Percentiles rank a stretch among this genome's conserved stretches.
phyloP scores from a whole-genome alignment of 768 basidiomycete genomes.

The Heimioporus sp. region DNA sequence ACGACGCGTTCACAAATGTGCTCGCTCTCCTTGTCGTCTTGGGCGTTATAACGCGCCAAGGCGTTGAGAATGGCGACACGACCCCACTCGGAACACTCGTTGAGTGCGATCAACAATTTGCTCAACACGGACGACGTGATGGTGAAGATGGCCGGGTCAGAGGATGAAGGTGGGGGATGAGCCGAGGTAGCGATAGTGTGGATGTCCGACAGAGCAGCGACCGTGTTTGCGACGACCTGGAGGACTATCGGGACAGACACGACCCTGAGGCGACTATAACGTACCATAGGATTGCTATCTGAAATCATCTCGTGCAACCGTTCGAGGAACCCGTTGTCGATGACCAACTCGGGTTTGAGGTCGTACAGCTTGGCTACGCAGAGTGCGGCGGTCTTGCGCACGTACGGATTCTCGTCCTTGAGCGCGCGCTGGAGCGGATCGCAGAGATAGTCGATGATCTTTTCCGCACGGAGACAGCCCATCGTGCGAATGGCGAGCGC shows the following conservation, averaged over 20 bases:
- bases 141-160: conserved; percentile 68
- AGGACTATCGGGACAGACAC: background rate
- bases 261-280: conserved; percentile 13
- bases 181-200: conserved; percentile 62
- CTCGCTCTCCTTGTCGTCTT: conserved; percentile 93
- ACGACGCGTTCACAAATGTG: conserved; percentile 99
- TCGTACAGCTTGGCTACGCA: conserved; percentile 98
- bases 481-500: conserved; percentile 97
- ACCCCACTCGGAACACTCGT: conserved; percentile 99
- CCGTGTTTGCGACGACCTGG: conserved; percentile 96
- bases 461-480: conserved; percentile 95
- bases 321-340: conserved; percentile 92
- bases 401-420: conserved; percentile 96
- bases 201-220: conserved; percentile 91
- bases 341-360: conserved; percentile 90
- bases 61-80: conserved; percentile 90
- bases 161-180: conserved; percentile 49
- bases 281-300: conserved; percentile 95
- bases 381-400: conserved; percentile 94
- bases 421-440: conserved; percentile 91
- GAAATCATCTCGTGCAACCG: conserved; percentile 90
- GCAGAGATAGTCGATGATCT: conserved; percentile 98
- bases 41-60: conserved; percentile 75
- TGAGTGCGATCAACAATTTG: conserved; percentile 91
- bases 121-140: conserved; percentile 83